Base-by-base conservation (phyloP, 2,329 filamentous ascomycete genomes). In the Talaromyces sp. region DNA sequence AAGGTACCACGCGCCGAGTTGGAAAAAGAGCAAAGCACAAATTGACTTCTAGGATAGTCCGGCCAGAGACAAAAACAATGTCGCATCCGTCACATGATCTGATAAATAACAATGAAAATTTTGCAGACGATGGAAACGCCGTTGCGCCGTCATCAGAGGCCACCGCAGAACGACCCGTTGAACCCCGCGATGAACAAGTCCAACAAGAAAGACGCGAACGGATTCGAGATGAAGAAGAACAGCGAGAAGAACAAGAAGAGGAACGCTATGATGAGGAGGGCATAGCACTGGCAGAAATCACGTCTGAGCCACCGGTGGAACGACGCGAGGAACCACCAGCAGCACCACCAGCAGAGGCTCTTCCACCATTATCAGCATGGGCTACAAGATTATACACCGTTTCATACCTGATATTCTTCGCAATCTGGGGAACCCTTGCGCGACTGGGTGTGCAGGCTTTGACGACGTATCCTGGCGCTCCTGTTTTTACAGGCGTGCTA, bases 331-430 rank as follows among this genome's bases (percentile, higher is more conserved):
- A 58, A 39, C 62, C 22, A 19, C 27, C 22, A 22, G 54, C 68
- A 4, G 37, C 9, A 27, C 47, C 22, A 8, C 13, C 47, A 33
- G 64, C 45, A 16, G 63, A 22, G 22, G 58, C 50, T 66, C 69
- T 19, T 76, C 60, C 60, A 2, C 56, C 66, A 24, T 33, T 83
- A 27, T 88, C 87, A 1, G 80, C 76, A 64, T 72, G 81, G 33
- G 81, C 81, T 9, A 89, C 86, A 1, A 79, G 87, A 71, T 70
- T 90, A 66, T 91, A 93, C 77, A 93, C 88, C 1, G 74, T 93
- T 66, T 93, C 91, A 0, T 92, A 96, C 76, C 85, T 97, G 27
- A 82, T 96, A 65, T 83, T 97, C 73, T 97, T 97, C 77, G 88
- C 93, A 19, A 84, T 97, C 19, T 78, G 94, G 45, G 94, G 94